A percentile compares a stretch with the other conserved stretches of the same genome.
phyloP scores from a whole-genome alignment of 257 asterid genomes.

The Solanum tarapatanum region DNA sequence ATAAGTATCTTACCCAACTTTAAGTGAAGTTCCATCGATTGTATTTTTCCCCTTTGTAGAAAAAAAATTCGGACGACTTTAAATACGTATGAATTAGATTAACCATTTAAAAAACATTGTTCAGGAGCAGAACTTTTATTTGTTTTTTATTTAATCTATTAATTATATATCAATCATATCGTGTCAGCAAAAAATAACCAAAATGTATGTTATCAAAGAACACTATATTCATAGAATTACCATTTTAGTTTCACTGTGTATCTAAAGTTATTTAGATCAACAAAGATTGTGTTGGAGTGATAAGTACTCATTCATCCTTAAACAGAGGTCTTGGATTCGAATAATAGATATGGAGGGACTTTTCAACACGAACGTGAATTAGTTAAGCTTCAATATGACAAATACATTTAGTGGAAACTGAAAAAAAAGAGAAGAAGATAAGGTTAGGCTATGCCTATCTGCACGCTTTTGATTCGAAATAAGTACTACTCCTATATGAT shows the following conservation, averaged over 20 bases:
- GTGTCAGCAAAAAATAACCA: not conserved
- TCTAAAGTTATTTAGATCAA: not conserved
- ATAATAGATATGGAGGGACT: too few species aligned
- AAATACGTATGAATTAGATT: not conserved
- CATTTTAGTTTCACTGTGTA: not conserved
- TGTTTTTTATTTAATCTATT: not conserved
- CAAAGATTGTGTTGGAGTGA: not conserved
- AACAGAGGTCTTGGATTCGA: accelerated
- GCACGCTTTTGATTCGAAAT: not conserved
- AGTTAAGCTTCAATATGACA: not conserved
- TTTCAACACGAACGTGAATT: not conserved
- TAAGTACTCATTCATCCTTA: not conserved
- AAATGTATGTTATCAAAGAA: not conserved
- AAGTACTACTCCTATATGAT: not conserved
- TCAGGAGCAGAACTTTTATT: not conserved
- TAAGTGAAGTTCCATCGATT: not conserved
- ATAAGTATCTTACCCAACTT: not conserved
- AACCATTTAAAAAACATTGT: not conserved
- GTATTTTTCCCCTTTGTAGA: not conserved
- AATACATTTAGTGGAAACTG: not conserved
- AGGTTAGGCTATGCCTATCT: not conserved
- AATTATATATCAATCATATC: not conserved
- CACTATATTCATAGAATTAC: not conserved
- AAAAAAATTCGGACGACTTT: not conserved
- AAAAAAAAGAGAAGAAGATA: too few species aligned